These are phyloP conservation scores for Mycosarcoma mackinlayi DNA, from an alignment of 1,284 basidiomycete species.

Conservation along the genomic window DNA sequence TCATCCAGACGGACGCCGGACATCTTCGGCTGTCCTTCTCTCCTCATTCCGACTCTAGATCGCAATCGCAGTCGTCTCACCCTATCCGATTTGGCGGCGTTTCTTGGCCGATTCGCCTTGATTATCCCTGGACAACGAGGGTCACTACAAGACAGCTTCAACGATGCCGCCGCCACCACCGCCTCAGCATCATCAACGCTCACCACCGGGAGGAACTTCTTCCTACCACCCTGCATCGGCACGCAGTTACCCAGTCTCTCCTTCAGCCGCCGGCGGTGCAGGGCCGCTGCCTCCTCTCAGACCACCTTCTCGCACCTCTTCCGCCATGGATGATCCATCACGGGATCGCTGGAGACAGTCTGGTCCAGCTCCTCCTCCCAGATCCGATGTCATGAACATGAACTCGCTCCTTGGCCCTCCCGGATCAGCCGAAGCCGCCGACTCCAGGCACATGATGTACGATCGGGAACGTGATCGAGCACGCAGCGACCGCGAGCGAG, in stretches of 20 bases:
- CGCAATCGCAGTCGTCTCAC: too few species aligned
- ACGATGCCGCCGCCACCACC: constrained; percentile 29
- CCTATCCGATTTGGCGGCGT: too few species aligned
- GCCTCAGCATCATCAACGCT: constrained; percentile 18
- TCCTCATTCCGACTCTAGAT: too few species aligned
- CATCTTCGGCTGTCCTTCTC: too few species aligned
- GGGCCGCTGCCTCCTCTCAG: constrained; percentile 35
- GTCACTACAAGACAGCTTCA: too few species aligned
- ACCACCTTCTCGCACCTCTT: constrained; percentile 32
- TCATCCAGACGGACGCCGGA: too few species aligned
- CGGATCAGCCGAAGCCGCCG: constrained; percentile 14
- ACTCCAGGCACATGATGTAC: constrained; percentile 33
- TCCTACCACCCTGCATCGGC: constrained; percentile 20
- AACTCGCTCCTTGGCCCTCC: constrained; percentile 54
- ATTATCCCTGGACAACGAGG: too few species aligned
- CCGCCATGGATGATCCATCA: constrained; percentile 30
- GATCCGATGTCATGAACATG: constrained; percentile 59
- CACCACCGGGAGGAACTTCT: constrained; percentile 31
- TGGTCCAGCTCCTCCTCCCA: constrained; percentile 16
- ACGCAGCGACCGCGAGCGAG: constrained; percentile 24
- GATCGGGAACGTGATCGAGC: constrained; percentile 33
- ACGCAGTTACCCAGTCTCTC: constrained; percentile 31
- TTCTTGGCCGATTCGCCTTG: too few species aligned
- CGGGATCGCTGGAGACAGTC: constrained; percentile 37
- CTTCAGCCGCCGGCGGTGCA: constrained; percentile 11